A percentile compares a stretch with the other conserved stretches of the same genome.
Evolutionary conservation across 2,329 filamentous ascomycete genomes (phyloP).

Genomic region (Colletotrichum filicis): DNA sequence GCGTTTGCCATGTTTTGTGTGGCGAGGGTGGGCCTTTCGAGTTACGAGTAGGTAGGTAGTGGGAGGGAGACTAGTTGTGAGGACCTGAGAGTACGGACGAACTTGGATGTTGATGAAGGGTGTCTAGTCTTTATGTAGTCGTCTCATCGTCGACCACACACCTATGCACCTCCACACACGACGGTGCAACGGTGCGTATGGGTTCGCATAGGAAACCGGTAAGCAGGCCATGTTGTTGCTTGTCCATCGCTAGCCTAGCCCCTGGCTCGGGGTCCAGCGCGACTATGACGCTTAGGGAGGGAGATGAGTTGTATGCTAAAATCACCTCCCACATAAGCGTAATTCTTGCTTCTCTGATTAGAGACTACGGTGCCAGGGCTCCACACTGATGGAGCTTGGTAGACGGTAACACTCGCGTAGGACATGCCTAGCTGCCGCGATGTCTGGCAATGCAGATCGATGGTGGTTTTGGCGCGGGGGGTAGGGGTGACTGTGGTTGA

Average conservation of each 20-base stretch:
- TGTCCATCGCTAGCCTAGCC: background rate
- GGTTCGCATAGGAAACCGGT: background rate
- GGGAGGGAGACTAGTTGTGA: background rate
- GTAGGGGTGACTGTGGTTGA: no score
- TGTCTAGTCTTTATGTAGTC: background rate
- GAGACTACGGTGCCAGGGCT: background rate
- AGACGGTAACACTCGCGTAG: slow-evolving; percentile 5
- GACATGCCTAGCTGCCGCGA: background rate
- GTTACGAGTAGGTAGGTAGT: no score
- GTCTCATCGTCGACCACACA: background rate
- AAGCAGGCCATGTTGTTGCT: background rate
- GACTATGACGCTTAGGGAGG: background rate
- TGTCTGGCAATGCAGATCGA: slow-evolving; percentile 14
- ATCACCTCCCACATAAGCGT: slow-evolving; percentile 11
- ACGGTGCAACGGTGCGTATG: background rate
- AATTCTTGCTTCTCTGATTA: slow-evolving; percentile 3
- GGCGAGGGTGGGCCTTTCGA: background rate
- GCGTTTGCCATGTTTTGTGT: slow-evolving; percentile 14
- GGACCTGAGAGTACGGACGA: background rate
- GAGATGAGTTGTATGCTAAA: background rate
- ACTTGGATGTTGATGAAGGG: background rate
- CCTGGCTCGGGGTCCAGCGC: background rate
- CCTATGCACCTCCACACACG: background rate
- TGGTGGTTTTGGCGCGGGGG: slow-evolving; percentile 9
- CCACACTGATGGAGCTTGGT: background rate